phyloP scores from a whole-genome alignment of 768 basidiomycete species.

The Leccinum uliginosum region DNA sequence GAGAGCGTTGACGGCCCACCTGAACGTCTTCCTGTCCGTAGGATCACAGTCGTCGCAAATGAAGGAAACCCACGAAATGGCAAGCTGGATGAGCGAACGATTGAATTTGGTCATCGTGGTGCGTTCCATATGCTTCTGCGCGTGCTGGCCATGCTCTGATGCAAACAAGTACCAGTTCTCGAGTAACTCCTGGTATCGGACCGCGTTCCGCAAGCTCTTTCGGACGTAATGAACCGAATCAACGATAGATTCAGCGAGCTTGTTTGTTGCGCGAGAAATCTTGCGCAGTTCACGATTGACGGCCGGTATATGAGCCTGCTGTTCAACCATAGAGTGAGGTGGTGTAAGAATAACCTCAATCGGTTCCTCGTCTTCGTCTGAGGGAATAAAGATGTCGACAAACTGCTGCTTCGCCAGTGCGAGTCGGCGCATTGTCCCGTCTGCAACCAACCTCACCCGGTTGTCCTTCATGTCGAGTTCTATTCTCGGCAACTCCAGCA shows the following conservation, averaged over 20 bases:
- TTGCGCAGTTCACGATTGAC: slow-evolving; percentile 89
- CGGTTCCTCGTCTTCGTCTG: slow-evolving; percentile 60
- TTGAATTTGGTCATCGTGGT: slow-evolving; percentile 70
- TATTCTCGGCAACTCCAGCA: slow-evolving; percentile 68
- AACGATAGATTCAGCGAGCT: slow-evolving; percentile 89
- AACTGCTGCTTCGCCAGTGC: slow-evolving; percentile 75
- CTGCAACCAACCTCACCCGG: slow-evolving; percentile 87
- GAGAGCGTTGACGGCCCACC: slow-evolving; percentile 95
- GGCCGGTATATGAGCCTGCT: slow-evolving; percentile 84
- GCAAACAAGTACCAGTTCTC: slow-evolving; percentile 96
- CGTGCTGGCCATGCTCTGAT: slow-evolving; percentile 92
- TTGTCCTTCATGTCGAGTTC: slow-evolving; percentile 84
- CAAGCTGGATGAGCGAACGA: slow-evolving; percentile 78
- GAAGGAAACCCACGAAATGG: slow-evolving; percentile 97
- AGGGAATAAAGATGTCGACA: slow-evolving; percentile 53
- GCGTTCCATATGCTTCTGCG: slow-evolving; percentile 83
- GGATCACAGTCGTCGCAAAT: slow-evolving; percentile 98
- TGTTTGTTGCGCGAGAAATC: slow-evolving; percentile 84
- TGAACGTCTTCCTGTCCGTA: slow-evolving; percentile 91
- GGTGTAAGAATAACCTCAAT: slow-evolving; percentile 39
- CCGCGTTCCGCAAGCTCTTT: slow-evolving; percentile 52
- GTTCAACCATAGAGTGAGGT: slow-evolving; percentile 59
- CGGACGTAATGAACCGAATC: slow-evolving; percentile 88
- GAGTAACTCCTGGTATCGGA: slow-evolving; percentile 76
- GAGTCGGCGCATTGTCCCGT: slow-evolving; percentile 78